These are phyloP conservation scores for Curvularia sp. DNA, from an alignment of 2,329 filamentous ascomycete genomes.

Conservation along the genomic window DNA sequence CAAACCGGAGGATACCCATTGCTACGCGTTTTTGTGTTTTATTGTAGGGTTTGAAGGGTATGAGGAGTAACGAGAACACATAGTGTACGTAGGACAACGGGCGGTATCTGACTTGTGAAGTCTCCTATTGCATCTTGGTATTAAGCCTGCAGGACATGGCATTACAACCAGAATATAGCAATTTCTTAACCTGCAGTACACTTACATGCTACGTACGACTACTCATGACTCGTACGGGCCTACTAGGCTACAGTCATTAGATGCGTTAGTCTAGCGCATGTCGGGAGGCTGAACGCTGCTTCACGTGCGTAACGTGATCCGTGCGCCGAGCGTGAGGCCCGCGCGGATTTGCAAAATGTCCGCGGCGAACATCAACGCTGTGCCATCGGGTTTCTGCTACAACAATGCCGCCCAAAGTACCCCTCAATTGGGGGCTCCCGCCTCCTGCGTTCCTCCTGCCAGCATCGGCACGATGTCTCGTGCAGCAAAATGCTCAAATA, in stretches of 20 bases:
- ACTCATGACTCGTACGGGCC: neutral
- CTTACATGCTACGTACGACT: neutral
- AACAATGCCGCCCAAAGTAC: constrained; percentile 46
- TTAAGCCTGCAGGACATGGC: constrained; percentile 19
- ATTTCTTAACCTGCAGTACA: neutral
- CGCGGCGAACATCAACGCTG: constrained; percentile 23
- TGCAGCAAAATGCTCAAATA: constrained; percentile 27
- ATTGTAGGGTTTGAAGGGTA: neutral
- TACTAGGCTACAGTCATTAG: neutral
- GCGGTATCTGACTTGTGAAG: constrained; percentile 22
- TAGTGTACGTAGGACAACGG: constrained; percentile 10
- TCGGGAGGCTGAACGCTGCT: neutral
- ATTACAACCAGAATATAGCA: constrained; percentile 3
- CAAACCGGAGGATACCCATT: constrained; percentile 30
- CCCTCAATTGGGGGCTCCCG: constrained; percentile 45
- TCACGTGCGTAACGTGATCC: constrained; percentile 17
- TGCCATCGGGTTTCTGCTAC: constrained; percentile 15
- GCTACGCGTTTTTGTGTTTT: constrained; percentile 13
- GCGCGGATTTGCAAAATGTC: constrained; percentile 29
- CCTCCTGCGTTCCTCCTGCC: constrained; percentile 42
- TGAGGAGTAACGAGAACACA: constrained; percentile 5
- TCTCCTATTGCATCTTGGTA: constrained; percentile 17
- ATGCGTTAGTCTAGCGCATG: neutral
- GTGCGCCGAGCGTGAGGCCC: constrained; percentile 6
- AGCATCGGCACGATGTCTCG: constrained; percentile 34